These are phyloP conservation scores for Kalmusia sp. DNA, from an alignment of 2,329 filamentous ascomycete species.

Conservation along the genomic window DNA sequence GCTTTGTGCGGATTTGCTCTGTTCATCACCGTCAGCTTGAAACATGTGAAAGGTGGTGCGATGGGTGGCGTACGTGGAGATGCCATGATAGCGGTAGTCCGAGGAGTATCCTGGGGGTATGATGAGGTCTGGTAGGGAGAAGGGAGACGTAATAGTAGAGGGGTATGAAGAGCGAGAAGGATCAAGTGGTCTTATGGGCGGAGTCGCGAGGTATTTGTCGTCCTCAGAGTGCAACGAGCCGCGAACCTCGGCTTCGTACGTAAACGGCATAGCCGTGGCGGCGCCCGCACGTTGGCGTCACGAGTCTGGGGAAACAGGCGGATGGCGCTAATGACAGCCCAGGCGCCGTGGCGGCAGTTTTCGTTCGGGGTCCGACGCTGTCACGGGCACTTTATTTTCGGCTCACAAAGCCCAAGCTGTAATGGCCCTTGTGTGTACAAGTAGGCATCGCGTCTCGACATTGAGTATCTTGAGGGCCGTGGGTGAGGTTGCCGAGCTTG, in stretches of 20 bases:
- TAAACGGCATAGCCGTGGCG: neutral
- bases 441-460: neutral
- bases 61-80: constrained; percentile 73
- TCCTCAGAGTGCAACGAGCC: constrained; percentile 15
- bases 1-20: constrained; percentile 89
- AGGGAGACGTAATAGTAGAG: neutral
- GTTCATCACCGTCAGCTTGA: constrained; percentile 36
- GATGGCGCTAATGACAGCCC: neutral
- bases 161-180: neutral
- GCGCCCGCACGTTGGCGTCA: constrained; percentile 1
- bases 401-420: neutral
- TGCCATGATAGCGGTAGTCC: constrained; percentile 63
- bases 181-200: constrained; percentile 1
- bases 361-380: constrained; percentile 1
- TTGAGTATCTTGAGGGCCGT: neutral
- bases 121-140: constrained; percentile 1
- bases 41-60: constrained; percentile 23
- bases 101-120: constrained; percentile 5
- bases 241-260: constrained; percentile 31
- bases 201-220: constrained; percentile 17
- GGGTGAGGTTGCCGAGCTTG: neutral
- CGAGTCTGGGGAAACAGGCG: constrained; percentile 2
- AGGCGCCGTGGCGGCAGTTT: neutral
- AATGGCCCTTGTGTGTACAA: constrained; percentile 2
- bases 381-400: neutral